Conservation (phyloP, 2,329 filamentous ascomycete genomes). For the Ophiostoma triangulosporum region DNA sequence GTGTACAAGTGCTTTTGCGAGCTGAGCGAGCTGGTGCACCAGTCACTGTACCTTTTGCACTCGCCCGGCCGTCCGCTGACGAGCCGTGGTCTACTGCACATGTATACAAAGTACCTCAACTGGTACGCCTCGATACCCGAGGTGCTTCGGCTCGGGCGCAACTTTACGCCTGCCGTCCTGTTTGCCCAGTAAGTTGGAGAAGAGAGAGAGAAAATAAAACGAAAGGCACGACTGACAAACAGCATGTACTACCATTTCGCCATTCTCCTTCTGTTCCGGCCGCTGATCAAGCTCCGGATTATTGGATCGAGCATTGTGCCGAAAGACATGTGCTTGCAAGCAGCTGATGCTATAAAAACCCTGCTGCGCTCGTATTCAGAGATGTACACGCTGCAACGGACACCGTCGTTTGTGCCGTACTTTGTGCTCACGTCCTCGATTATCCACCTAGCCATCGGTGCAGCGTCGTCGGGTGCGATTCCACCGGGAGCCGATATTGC, state of each 20-base stretch:
- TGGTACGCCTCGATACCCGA: constrained; percentile 60
- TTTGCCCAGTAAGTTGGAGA: constrained; percentile 54
- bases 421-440: constrained; percentile 49
- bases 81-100: constrained; percentile 46
- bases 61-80: constrained; percentile 53
- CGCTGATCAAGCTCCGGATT: constrained; percentile 51
- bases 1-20: constrained; percentile 57
- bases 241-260: constrained; percentile 61
- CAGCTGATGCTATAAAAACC: constrained; percentile 44
- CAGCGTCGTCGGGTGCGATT: constrained; percentile 17
- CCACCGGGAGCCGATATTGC: constrained; percentile 5
- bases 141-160: constrained; percentile 49
- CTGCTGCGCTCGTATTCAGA: constrained; percentile 43
- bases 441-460: constrained; percentile 43
- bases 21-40: constrained; percentile 60
- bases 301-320: constrained; percentile 50
- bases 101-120: constrained; percentile 54
- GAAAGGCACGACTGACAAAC: background rate
- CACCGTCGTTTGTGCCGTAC: constrained; percentile 47
- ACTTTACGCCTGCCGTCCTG: constrained; percentile 59
- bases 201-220: no score
- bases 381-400: constrained; percentile 43
- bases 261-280: constrained; percentile 60
- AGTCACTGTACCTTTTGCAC: constrained; percentile 58
- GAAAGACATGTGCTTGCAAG: constrained; percentile 50